A percentile compares a stretch with the other conserved stretches of the same genome.
Evolutionary conservation across 805 yeast species (phyloP).

Genomic region (Saturnispora sanitii): DNA sequence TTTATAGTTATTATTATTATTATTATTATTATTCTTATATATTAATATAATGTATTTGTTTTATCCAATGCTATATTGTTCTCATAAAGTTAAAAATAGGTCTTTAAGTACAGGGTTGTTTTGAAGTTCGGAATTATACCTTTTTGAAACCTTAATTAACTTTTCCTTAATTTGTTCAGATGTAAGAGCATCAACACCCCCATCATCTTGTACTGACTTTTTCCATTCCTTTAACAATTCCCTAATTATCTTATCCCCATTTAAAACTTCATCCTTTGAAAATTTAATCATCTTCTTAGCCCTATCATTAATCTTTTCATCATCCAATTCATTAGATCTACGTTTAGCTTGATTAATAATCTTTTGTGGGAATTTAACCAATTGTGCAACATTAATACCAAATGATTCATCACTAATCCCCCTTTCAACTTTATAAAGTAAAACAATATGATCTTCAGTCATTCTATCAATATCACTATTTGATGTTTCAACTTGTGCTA

Average conservation of each 20-base stretch:
- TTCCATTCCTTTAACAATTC: constrained; percentile 47
- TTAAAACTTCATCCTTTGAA: constrained; percentile 38
- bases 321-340: constrained; percentile 78
- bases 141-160: constrained; percentile 29
- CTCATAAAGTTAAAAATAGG: constrained; percentile 8
- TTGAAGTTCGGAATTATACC: constrained; percentile 14
- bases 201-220: constrained; percentile 33
- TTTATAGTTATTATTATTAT: neutral
- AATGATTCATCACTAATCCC: constrained; percentile 95
- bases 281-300: constrained; percentile 43
- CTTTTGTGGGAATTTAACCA: constrained; percentile 85
- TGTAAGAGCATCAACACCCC: constrained; percentile 33
- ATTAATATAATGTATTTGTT: constrained; percentile 1
- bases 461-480: constrained; percentile 24
- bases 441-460: constrained; percentile 59
- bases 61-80: neutral
- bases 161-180: constrained; percentile 31
- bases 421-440: constrained; percentile 86
- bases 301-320: constrained; percentile 27
- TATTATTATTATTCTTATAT: no score
- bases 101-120: constrained; percentile 17
- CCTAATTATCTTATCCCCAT: constrained; percentile 47
- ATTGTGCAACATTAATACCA: constrained; percentile 96
- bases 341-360: constrained; percentile 93
- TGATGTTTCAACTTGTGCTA: constrained; percentile 67